A percentile compares a stretch with the other conserved stretches of the same genome.
Conservation (phyloP, 2,329 filamentous ascomycete genomes). For the Epichloe amarillans region DNA sequence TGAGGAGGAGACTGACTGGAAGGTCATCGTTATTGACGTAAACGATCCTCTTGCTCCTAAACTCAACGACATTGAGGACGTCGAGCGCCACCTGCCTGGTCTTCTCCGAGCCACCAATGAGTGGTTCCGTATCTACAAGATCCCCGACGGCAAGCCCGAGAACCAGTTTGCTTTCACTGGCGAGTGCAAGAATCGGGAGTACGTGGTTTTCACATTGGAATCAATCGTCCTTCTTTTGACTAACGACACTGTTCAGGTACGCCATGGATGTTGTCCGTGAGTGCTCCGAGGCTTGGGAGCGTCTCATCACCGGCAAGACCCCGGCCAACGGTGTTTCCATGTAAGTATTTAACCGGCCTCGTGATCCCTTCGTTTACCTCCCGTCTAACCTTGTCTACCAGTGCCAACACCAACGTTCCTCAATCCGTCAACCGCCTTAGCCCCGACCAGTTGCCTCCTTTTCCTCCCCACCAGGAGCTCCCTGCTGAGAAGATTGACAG, state of each 20-base stretch:
- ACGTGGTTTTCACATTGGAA: conserved; percentile 1
- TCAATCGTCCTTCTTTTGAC: neutral
- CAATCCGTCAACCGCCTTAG: conserved; percentile 62
- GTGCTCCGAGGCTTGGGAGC: conserved; percentile 95
- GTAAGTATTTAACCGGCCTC: conserved; percentile 42
- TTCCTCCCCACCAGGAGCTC: conserved; percentile 70
- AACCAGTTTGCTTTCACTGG: conserved; percentile 99
- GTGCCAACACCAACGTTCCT: conserved; percentile 65
- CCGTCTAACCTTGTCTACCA: conserved; percentile 26
- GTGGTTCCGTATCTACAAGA: conserved; percentile 99
- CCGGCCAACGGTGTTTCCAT: conserved; percentile 63
- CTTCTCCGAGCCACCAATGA: conserved; percentile 96
- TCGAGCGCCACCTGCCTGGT: conserved; percentile 94
- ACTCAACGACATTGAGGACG: conserved; percentile 97
- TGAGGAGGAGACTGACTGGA: conserved; percentile 99
- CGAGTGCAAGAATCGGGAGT: conserved; percentile 99
- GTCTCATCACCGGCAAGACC: conserved; percentile 83
- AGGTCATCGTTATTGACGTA: conserved; percentile 98
- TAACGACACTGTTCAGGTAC: conserved; percentile 42
- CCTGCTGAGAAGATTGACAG: conserved; percentile 79
- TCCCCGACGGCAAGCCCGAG: conserved; percentile 99
- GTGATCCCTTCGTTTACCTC: neutral
- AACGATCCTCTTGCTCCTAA: conserved; percentile 94
- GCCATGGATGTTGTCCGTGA: conserved; percentile 91
- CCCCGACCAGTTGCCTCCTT: conserved; percentile 55